A percentile compares a stretch with the other conserved stretches of the same genome.
Evolutionary conservation across 1,284 basidiomycete genomes (phyloP).

Genomic region (Sparassis latifolia): DNA sequence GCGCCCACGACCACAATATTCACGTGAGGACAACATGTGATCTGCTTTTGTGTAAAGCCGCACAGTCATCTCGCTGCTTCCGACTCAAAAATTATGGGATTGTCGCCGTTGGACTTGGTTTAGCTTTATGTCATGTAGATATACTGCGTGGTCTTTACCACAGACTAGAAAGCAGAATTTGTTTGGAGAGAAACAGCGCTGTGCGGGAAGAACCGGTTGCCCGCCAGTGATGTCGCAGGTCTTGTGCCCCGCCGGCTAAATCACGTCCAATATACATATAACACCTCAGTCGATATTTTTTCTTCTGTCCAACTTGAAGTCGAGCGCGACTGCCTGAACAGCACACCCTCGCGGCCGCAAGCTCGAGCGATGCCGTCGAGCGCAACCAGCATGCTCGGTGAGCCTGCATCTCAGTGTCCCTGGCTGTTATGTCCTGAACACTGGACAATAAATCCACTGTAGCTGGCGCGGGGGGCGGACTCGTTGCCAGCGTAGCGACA

Average conservation of each 20-base stretch:
- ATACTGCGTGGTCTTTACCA: too few species aligned
- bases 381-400: constrained; percentile 72
- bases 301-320: neutral
- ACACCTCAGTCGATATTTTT: neutral
- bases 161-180: too few species aligned
- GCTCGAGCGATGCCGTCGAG: constrained; percentile 63
- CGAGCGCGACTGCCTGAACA: constrained; percentile 1
- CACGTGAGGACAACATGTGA: too few species aligned
- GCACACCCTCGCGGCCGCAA: constrained; percentile 44
- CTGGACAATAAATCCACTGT: constrained; percentile 4
- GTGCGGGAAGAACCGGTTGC: constrained; percentile 3
- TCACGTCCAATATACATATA: neutral
- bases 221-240: neutral
- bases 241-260: constrained; percentile 1
- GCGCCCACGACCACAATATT: too few species aligned
- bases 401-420: constrained; percentile 15
- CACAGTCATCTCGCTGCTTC: too few species aligned
- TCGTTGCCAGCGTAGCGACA: constrained; percentile 90
- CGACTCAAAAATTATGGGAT: too few species aligned
- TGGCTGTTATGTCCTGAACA: neutral
- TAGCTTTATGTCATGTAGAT: too few species aligned
- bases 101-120: too few species aligned
- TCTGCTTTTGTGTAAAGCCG: too few species aligned
- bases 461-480: constrained; percentile 83
- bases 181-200: too few species aligned